Conservation (phyloP, 805 yeast species). For the Yamadazyma ubonensis region DNA sequence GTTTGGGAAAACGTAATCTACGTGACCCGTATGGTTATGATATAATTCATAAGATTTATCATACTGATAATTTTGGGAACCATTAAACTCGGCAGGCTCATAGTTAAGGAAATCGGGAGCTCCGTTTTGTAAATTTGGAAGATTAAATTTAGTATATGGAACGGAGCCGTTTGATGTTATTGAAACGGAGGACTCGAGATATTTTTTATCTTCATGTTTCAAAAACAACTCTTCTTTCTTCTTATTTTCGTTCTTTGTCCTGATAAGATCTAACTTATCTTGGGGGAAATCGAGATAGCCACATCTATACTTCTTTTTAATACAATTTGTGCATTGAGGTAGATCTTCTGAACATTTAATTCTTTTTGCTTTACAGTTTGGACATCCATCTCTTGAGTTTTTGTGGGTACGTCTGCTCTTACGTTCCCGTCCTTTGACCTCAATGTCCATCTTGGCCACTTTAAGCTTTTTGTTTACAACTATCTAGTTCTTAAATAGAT, state of each 20-base stretch:
- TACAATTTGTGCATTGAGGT: constrained; percentile 40
- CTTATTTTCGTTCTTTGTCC: constrained; percentile 31
- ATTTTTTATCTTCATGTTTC: constrained; percentile 3
- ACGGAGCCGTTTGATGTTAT: constrained; percentile 1
- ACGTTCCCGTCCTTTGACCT: constrained; percentile 16
- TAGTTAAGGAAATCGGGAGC: background rate
- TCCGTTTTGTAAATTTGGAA: background rate
- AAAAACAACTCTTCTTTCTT: constrained; percentile 10
- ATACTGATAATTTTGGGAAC: constrained; percentile 4
- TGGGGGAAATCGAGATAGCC: constrained; percentile 42
- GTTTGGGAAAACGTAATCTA: background rate
- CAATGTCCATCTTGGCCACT: constrained; percentile 7
- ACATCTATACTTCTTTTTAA: constrained; percentile 37
- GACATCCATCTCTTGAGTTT: constrained; percentile 43
- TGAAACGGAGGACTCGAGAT: background rate
- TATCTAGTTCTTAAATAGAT: background rate
- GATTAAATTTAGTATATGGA: background rate
- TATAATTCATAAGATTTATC: constrained; percentile 4
- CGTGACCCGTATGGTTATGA: constrained; percentile 1
- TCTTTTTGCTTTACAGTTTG: constrained; percentile 43
- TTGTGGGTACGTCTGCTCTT: constrained; percentile 37
- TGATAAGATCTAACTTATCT: constrained; percentile 35
- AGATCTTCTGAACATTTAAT: constrained; percentile 45
- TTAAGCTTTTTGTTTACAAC: background rate
- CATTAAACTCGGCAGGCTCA: constrained; percentile 3